Evolutionary conservation across 169 alveolate species (phyloP).

Genomic region (Eimeria nieschulzi): DNA sequence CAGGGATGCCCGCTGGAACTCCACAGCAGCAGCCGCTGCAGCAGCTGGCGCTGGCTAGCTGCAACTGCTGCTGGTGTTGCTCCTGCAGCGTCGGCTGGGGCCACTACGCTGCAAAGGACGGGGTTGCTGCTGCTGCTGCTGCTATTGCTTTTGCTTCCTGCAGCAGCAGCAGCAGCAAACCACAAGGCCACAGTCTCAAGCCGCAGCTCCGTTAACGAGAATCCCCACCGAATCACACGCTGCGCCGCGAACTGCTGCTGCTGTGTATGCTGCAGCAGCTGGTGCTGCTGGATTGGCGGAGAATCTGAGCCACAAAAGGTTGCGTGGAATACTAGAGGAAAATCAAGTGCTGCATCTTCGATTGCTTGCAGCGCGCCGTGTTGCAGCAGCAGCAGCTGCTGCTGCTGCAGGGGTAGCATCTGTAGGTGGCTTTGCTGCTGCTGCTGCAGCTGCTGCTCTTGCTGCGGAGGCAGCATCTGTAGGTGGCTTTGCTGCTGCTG

Average conservation of each 20-base stretch:
- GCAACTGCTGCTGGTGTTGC: not conserved
- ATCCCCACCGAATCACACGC: not conserved
- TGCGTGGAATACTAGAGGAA: conserved; percentile 1
- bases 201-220: conserved; percentile 6
- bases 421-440: not conserved
- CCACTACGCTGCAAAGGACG: not conserved
- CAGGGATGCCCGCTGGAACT: conserved; percentile 16
- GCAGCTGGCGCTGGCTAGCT: conserved; percentile 30
- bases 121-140: not conserved
- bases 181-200: conserved; percentile 28
- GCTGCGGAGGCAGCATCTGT: not conserved
- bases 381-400: conserved; percentile 21
- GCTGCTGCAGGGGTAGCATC: not conserved
- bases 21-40: conserved; percentile 29
- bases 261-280: not conserved
- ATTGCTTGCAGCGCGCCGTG: conserved; percentile 10
- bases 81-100: not conserved
- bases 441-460: not conserved
- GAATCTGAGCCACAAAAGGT: not conserved
- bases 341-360: conserved; percentile 11
- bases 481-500: no score
- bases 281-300: conserved; percentile 1
- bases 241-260: conserved; percentile 1
- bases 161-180: conserved; percentile 52
- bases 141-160: not conserved